Evolutionary conservation across 768 basidiomycete species (phyloP).

Genomic region (Sutorius australiensis): DNA sequence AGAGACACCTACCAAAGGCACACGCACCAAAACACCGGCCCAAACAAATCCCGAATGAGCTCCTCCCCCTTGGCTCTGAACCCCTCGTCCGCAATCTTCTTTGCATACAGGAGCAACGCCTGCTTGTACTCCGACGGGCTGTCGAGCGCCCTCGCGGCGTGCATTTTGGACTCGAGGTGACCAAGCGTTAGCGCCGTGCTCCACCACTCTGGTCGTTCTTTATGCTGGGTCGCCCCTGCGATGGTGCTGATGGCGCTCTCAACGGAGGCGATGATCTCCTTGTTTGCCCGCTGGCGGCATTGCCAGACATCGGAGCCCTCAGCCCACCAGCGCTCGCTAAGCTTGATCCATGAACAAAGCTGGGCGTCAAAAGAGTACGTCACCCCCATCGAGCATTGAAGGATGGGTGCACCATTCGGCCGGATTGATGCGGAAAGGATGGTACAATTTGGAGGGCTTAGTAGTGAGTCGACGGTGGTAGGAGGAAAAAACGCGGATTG

Average conservation of each 20-base stretch:
- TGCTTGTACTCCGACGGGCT: slow-evolving; percentile 84
- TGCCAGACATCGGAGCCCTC: slow-evolving; percentile 84
- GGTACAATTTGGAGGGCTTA: slow-evolving; percentile 53
- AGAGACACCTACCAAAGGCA: neutral
- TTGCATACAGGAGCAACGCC: slow-evolving; percentile 71
- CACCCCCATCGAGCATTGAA: slow-evolving; percentile 73
- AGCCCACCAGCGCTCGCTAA: slow-evolving; percentile 83
- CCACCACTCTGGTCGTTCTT: slow-evolving; percentile 74
- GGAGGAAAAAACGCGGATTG: slow-evolving; percentile 63
- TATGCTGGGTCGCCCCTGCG: slow-evolving; percentile 34
- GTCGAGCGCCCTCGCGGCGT: slow-evolving; percentile 69
- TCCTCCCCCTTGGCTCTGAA: slow-evolving; percentile 89
- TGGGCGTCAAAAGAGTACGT: slow-evolving; percentile 75
- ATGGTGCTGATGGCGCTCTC: slow-evolving; percentile 54
- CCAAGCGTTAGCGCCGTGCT: slow-evolving; percentile 76
- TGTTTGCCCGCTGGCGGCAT: slow-evolving; percentile 53
- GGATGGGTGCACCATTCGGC: slow-evolving; percentile 74
- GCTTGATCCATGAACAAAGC: slow-evolving; percentile 65
- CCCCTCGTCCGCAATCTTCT: slow-evolving; percentile 84
- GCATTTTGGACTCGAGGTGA: slow-evolving; percentile 81
- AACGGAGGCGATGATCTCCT: slow-evolving; percentile 53
- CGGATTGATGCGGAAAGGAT: slow-evolving; percentile 66
- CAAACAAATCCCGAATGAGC: slow-evolving; percentile 83
- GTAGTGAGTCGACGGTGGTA: slow-evolving; percentile 55
- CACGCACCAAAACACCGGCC: slow-evolving; percentile 85